Conservation (phyloP, 345 rosid genomes). For the Camelina laxa region DNA sequence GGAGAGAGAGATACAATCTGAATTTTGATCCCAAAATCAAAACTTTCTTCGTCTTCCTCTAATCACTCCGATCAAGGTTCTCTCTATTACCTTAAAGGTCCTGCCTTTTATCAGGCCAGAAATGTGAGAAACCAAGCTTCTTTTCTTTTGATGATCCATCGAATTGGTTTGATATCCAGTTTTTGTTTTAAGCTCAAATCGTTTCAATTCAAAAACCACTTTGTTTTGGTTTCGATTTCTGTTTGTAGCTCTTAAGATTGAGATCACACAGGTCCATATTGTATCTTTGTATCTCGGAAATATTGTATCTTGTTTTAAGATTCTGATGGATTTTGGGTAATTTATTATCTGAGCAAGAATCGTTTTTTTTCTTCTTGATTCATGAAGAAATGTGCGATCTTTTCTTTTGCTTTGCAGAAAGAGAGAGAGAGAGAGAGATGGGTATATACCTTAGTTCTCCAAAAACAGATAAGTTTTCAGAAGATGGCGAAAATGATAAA, state of each 20-base stretch:
- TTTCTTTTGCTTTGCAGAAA: conserved; percentile 34
- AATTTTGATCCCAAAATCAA: conserved; percentile 11
- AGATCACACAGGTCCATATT: conserved; percentile 31
- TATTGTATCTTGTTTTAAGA: background rate
- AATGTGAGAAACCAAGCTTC: conserved; percentile 35
- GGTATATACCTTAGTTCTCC: conserved; percentile 95
- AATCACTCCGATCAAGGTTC: conserved; percentile 11
- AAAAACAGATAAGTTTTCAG: conserved; percentile 90
- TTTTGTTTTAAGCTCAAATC: background rate
- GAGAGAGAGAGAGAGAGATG: conserved; percentile 55
- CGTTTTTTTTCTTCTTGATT: background rate
- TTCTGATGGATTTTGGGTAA: background rate
- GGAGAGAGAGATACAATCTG: background rate
- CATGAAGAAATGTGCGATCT: background rate
- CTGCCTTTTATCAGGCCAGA: conserved; percentile 1
- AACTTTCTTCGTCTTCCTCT: background rate
- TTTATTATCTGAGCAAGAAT: background rate
- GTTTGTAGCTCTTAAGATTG: background rate
- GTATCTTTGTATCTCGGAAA: background rate
- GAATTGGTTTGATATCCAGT: background rate
- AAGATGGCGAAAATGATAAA: conserved; percentile 77
- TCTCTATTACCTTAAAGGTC: background rate
- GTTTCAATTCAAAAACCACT: background rate
- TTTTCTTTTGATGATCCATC: conserved; percentile 20
- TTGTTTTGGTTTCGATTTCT: background rate